Conservation (phyloP, 1,139 yeast genomes). For the Komagataea norvegica region DNA sequence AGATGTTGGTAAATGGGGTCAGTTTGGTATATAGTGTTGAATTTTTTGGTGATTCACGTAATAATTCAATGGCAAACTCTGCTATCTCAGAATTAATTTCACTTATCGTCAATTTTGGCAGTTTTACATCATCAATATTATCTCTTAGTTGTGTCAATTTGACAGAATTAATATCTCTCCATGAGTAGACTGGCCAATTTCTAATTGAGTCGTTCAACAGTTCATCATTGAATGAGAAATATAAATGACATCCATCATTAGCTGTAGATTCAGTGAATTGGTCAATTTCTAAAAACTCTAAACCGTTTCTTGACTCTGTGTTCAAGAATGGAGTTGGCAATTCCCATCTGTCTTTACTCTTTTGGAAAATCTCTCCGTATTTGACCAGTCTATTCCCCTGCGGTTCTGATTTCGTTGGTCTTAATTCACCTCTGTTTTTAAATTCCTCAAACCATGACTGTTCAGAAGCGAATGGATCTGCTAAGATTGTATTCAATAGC, state of each 20-base stretch:
- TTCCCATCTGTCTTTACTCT: conserved; percentile 8
- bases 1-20: conserved; percentile 15
- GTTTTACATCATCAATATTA: conserved; percentile 8
- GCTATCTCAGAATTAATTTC: conserved; percentile 26
- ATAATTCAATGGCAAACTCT: conserved; percentile 19
- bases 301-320: conserved; percentile 11
- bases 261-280: conserved; percentile 1
- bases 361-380: conserved; percentile 13
- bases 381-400: conserved; percentile 9
- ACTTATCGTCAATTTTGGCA: conserved; percentile 15
- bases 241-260: conserved; percentile 29
- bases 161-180: conserved; percentile 12
- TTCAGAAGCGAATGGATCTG: conserved; percentile 25
- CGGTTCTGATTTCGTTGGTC: neutral
- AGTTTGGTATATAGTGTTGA: conserved; percentile 25
- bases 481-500: conserved; percentile 20
- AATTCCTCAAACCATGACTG: conserved; percentile 24
- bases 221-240: conserved; percentile 20
- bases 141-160: conserved; percentile 3
- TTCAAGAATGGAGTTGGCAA: conserved; percentile 24
- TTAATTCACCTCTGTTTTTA: conserved; percentile 10
- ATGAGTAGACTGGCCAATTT: conserved; percentile 28
- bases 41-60: conserved; percentile 26
- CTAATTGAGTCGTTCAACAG: conserved; percentile 6
- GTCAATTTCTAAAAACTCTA: conserved; percentile 27